Conservation (phyloP, 2,329 filamentous ascomycete genomes). For the Tolypocladium amazonense region DNA sequence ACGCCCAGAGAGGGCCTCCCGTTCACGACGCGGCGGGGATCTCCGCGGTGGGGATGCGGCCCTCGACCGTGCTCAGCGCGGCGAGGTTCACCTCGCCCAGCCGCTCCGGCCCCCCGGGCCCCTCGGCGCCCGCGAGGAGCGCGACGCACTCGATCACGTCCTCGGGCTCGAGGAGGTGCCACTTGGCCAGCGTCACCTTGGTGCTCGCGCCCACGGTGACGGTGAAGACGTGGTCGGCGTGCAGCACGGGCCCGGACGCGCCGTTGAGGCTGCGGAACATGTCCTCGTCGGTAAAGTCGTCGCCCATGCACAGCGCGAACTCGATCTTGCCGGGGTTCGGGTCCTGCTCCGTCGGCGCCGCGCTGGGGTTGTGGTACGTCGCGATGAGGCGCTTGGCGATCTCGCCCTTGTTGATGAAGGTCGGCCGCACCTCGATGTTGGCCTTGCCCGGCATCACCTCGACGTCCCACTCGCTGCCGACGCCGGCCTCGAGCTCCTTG, state of each 20-base stretch:
- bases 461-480: conserved; percentile 74
- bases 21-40: not conserved
- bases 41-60: conserved; percentile 30
- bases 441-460: conserved; percentile 97
- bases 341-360: conserved; percentile 32
- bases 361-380: conserved; percentile 50
- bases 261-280: conserved; percentile 75
- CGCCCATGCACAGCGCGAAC: conserved; percentile 83
- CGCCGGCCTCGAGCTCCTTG: conserved; percentile 66
- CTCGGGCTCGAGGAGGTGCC: conserved; percentile 78
- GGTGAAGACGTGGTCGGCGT: conserved; percentile 64
- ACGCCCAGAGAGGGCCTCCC: not conserved
- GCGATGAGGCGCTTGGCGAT: conserved; percentile 77
- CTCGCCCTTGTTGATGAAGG: conserved; percentile 96
- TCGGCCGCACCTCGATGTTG: conserved; percentile 92
- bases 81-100: conserved; percentile 45
- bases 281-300: conserved; percentile 98
- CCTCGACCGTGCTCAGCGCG: conserved; percentile 42
- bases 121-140: conserved; percentile 40
- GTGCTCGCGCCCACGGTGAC: conserved; percentile 87
- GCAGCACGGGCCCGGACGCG: conserved; percentile 40
- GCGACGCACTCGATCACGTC: conserved; percentile 69
- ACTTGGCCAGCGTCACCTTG: conserved; percentile 82
- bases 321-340: conserved; percentile 48
- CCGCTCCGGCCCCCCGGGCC: conserved; percentile 23